Percentiles rank a stretch among this genome's conserved stretches.
Evolutionary conservation across 208 protist species (phyloP).

Genomic region (Herpetomonas samuelpessoai): DNA sequence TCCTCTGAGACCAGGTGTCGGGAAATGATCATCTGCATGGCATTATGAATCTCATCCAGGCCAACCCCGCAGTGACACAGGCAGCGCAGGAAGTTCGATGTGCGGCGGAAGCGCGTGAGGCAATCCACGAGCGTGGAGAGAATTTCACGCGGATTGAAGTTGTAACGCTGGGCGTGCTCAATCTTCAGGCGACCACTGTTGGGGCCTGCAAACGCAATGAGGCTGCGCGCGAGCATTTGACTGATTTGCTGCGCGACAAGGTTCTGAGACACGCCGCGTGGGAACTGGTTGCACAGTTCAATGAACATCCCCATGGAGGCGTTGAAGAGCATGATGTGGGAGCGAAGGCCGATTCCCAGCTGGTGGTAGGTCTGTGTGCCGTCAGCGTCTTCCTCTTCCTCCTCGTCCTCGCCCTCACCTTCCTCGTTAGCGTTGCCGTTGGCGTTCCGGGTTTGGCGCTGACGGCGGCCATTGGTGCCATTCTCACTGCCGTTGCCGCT

Average conservation of each 20-base stretch:
- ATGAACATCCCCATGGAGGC: constrained; percentile 85
- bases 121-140: constrained; percentile 76
- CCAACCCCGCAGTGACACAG: constrained; percentile 79
- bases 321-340: constrained; percentile 74
- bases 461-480: constrained; percentile 10
- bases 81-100: constrained; percentile 68
- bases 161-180: constrained; percentile 70
- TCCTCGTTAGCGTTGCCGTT: constrained; percentile 11
- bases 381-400: constrained; percentile 41
- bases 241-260: constrained; percentile 86
- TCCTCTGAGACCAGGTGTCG: constrained; percentile 68
- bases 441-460: background rate
- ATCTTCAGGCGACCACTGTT: constrained; percentile 81
- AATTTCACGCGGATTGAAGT: constrained; percentile 77
- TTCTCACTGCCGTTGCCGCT: constrained; percentile 11
- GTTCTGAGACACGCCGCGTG: constrained; percentile 81
- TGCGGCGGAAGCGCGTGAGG: constrained; percentile 71
- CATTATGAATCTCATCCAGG: constrained; percentile 40
- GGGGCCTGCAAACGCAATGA: constrained; percentile 76
- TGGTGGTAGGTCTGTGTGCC: constrained; percentile 69
- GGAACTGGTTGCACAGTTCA: constrained; percentile 72
- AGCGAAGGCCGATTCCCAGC: constrained; percentile 60
- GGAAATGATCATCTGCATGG: constrained; percentile 55
- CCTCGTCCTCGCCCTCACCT: constrained; percentile 25
- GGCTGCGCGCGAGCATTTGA: constrained; percentile 81